These are phyloP conservation scores for Elaeis oleifera DNA, from an alignment of 202 grass and related monocot species.

Conservation along the genomic window DNA sequence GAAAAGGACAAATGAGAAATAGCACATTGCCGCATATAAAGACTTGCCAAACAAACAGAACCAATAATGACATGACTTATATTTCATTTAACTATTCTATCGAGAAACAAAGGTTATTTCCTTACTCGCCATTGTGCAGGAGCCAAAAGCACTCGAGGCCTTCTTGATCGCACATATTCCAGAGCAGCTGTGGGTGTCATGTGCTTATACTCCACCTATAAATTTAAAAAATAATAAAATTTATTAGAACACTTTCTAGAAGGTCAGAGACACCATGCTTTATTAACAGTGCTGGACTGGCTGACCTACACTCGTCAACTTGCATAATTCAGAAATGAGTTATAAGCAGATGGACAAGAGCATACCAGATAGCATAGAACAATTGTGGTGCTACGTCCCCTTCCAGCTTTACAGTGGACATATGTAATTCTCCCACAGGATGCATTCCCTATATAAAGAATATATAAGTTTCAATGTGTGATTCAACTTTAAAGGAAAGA, in stretches of 20 bases:
- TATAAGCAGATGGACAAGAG: neutral
- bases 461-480: neutral
- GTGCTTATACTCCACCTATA: conserved; percentile 8
- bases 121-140: conserved; percentile 46
- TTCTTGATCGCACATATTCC: conserved; percentile 12
- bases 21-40: no score
- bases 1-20: no score
- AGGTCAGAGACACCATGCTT: no score
- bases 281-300: no score
- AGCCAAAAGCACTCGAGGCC: conserved; percentile 28
- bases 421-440: conserved; percentile 45
- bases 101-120: conserved; percentile 4
- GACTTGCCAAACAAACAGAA: neutral
- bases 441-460: conserved; percentile 32
- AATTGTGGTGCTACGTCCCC: conserved; percentile 67
- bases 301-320: no score
- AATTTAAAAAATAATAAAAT: neutral
- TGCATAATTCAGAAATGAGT: no score
- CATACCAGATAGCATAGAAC: conserved; percentile 78
- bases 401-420: conserved; percentile 84
- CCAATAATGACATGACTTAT: neutral
- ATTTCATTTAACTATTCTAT: neutral
- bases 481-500: neutral
- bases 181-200: conserved; percentile 16
- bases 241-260: no score